Base-by-base conservation (phyloP, 2,329 filamentous ascomycete species). In the Mycosphaerella sp. region DNA sequence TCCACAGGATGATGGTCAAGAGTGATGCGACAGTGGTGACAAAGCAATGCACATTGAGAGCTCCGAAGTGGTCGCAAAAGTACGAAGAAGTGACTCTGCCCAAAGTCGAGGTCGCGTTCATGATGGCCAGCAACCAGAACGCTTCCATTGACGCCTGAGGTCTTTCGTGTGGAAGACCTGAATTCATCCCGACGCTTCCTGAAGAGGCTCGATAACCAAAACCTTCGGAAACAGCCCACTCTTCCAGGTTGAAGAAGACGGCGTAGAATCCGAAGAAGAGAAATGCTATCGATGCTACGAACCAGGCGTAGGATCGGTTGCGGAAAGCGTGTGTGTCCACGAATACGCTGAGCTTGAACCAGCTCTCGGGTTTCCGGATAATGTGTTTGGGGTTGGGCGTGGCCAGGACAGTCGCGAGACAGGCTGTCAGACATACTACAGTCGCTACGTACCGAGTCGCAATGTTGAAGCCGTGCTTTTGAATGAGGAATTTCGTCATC, bases 231-330 rank as follows among this genome's bases (percentile, higher is more conserved):
- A 72, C 67, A 16, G 75, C 74, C 75, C 75, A 77, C 64, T 77
- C 75, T 60, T 77, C 74, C 27, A 78, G 69, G 53, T 75, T 76
- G 67, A 77, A 77, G 64, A 77, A 76, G 16, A 78, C 64, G 2
- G 73, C 70, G 54, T 77, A 77, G 60, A 77, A 77, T 17, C 75
- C 75, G 43, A 76, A 69, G 66, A 77, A 77, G 41, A 77, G 64
- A 54, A 74, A 72, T 1, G 68, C 66, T n/a, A 76, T 70, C 4
- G 69, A 65, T 1, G 69, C 70, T 17, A 69, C 70, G 54, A 75
- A 72, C 66, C 70, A 75, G 49, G 61, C 63, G 56, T 71, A 77
- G 2, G 73, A 62, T 17, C 62, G 63, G 61, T 73, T 71, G 28
- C 57, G 59, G 59, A 76, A 73, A 0, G 73, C 75, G 17, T 70